Percentiles rank a stretch among this genome's conserved stretches.
Evolutionary conservation across 306 rosid species (phyloP).

Genomic region (Prinsepia uniflora): DNA sequence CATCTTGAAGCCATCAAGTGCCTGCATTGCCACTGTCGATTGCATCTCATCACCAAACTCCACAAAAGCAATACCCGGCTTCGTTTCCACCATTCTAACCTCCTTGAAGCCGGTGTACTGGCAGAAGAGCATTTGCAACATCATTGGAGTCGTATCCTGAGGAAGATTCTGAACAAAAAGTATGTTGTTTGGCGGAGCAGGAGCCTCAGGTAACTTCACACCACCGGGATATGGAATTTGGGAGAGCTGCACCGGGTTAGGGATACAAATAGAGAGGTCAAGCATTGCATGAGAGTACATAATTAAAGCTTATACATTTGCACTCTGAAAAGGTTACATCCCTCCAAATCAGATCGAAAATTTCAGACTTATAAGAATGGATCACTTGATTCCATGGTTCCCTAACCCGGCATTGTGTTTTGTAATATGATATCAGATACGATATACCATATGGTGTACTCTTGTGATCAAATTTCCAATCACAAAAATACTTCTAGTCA

Average conservation of each 20-base stretch:
- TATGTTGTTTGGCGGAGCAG: conserved; percentile 97
- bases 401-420: background rate
- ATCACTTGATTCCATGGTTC: background rate
- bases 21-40: conserved; percentile 87
- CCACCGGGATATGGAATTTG: conserved; percentile 91
- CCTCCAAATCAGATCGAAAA: background rate
- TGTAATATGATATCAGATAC: background rate
- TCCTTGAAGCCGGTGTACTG: conserved; percentile 92
- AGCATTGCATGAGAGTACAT: conserved; percentile 11
- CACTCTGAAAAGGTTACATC: background rate
- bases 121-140: conserved; percentile 97
- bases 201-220: conserved; percentile 82
- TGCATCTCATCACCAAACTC: conserved; percentile 91
- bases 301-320: background rate
- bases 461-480: background rate
- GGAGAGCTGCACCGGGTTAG: conserved; percentile 42
- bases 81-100: conserved; percentile 96
- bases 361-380: background rate
- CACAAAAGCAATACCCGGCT: conserved; percentile 96
- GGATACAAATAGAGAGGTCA: background rate
- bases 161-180: conserved; percentile 94
- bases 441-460: background rate
- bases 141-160: conserved; percentile 80
- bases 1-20: conserved; percentile 87
- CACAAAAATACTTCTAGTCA: background rate